Evolutionary conservation across 345 rosid genomes (phyloP).

Genomic region (Aquilaria malaccensis): DNA sequence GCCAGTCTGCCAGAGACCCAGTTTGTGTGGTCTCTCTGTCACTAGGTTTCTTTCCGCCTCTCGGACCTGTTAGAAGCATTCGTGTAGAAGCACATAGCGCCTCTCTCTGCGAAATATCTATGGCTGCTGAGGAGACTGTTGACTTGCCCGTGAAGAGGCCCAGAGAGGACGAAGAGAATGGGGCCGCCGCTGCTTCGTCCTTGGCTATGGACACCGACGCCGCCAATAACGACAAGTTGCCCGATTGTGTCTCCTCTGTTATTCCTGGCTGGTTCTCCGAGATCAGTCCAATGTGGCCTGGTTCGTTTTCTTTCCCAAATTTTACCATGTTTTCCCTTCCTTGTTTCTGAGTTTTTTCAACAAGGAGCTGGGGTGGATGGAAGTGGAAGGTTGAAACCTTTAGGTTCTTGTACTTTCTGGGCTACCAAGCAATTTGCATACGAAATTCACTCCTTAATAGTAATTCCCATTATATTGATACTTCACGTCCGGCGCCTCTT

Average conservation of each 20-base stretch:
- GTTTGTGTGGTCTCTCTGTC: constrained; percentile 12
- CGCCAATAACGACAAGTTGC: constrained; percentile 20
- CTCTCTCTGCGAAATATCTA: neutral
- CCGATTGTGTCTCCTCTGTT: constrained; percentile 40
- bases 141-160: constrained; percentile 52
- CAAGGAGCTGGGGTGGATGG: neutral
- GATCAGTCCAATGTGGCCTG: constrained; percentile 90
- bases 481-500: too few species aligned
- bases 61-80: neutral
- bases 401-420: neutral
- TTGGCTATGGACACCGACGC: constrained; percentile 32
- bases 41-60: constrained; percentile 1
- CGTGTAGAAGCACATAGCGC: neutral
- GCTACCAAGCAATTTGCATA: neutral
- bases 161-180: constrained; percentile 45
- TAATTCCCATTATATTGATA: too few species aligned
- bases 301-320: constrained; percentile 23
- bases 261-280: constrained; percentile 89
- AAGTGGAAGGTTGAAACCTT: neutral
- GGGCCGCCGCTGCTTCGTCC: constrained; percentile 18
- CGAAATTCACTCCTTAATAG: too few species aligned
- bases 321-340: neutral
- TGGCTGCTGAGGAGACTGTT: constrained; percentile 20
- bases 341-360: neutral
- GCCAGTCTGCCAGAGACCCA: neutral